These are phyloP conservation scores for Hypseocharis bilobata DNA, from an alignment of 441 rosid species.

Conservation along the genomic window DNA sequence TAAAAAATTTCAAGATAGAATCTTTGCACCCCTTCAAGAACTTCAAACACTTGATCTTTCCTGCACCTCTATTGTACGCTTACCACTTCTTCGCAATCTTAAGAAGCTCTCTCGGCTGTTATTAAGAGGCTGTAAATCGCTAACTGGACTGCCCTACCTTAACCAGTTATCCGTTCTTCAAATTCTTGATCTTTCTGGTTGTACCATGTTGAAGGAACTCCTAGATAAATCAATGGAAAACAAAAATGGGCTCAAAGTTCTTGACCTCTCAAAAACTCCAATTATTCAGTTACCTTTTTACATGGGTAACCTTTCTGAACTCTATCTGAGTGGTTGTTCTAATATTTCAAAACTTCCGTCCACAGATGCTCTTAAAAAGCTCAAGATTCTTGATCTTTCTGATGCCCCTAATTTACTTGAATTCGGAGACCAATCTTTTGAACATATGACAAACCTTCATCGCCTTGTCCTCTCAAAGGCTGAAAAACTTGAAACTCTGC, in stretches of 20 bases:
- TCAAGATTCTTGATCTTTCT: slow-evolving; percentile 31
- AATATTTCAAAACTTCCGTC: slow-evolving; percentile 22
- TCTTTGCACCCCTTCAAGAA: slow-evolving; percentile 20
- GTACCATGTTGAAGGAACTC: slow-evolving; percentile 26
- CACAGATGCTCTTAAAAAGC: slow-evolving; percentile 7
- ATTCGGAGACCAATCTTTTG: slow-evolving; percentile 21
- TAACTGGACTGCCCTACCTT: slow-evolving; percentile 31
- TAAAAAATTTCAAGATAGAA: slow-evolving; percentile 23
- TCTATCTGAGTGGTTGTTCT: slow-evolving; percentile 28
- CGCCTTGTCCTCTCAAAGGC: slow-evolving; percentile 38
- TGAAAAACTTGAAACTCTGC: slow-evolving; percentile 19
- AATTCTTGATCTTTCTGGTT: slow-evolving; percentile 42
- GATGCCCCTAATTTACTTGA: slow-evolving; percentile 18
- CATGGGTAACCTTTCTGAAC: slow-evolving; percentile 24
- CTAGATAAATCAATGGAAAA: slow-evolving; percentile 28
- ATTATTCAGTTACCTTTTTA: slow-evolving; percentile 25
- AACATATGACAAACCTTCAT: slow-evolving; percentile 26
- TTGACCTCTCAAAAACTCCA: slow-evolving; percentile 35
- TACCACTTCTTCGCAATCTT: slow-evolving; percentile 30
- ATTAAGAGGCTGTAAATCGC: slow-evolving; percentile 28
- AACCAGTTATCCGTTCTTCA: slow-evolving; percentile 33
- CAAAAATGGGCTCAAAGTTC: slow-evolving; percentile 27
- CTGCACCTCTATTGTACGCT: slow-evolving; percentile 22
- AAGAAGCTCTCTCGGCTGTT: slow-evolving; percentile 26
- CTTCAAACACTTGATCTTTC: slow-evolving; percentile 43